Conservation (phyloP, 306 rosid species). For the Sesbania bispinosa region DNA sequence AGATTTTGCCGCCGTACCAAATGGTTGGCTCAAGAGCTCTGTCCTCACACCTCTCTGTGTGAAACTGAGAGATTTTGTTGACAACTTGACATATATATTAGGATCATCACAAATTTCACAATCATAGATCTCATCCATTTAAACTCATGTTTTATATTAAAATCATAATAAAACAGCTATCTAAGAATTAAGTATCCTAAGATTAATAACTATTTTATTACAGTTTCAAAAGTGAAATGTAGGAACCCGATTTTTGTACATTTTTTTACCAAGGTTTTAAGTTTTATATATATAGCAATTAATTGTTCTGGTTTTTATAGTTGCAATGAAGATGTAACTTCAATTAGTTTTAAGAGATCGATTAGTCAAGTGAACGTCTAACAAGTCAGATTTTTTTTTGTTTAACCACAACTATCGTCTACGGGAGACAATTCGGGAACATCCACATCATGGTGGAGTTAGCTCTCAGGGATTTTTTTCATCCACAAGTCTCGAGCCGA, state of each 20-base stretch:
- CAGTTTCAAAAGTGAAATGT: background rate
- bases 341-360: too few species aligned
- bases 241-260: too few species aligned
- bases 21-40: background rate
- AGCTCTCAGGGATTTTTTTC: too few species aligned
- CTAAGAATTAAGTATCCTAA: background rate
- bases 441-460: too few species aligned
- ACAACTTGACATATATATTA: background rate
- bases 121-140: background rate
- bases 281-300: background rate
- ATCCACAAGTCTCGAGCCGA: too few species aligned
- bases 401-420: too few species aligned
- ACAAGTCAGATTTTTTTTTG: too few species aligned
- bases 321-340: background rate
- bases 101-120: background rate
- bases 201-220: background rate
- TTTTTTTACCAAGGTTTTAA: background rate
- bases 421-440: too few species aligned
- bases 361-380: too few species aligned
- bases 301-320: background rate
- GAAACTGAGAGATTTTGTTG: slow-evolving; percentile 17
- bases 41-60: background rate
- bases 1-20: background rate
- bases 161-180: background rate
- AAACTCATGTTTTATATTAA: background rate